Base-by-base conservation (phyloP, 2,329 filamentous ascomycete genomes). In the Penicillium griseofulvum region DNA sequence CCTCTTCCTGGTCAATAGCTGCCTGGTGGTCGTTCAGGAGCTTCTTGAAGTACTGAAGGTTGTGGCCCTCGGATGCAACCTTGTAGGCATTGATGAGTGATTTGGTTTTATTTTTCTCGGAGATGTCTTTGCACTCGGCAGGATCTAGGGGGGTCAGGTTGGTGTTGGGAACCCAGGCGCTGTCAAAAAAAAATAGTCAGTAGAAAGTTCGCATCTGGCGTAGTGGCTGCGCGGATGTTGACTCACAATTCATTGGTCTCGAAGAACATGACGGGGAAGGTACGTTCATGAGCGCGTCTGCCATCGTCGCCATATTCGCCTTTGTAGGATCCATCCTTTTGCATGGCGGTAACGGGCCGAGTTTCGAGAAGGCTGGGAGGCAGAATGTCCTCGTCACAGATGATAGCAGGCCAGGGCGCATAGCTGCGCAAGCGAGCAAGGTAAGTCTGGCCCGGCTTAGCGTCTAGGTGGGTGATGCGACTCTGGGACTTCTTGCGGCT, bases 181-280 rank as follows among this genome's bases (percentile, higher is more conserved):
- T 99, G 65, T 55, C 34, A 45, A 41, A 45, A 45, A 41, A 45
- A 26, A 34, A 33, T 26, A 37, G 17, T 38, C 28, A 47, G 39
- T 31, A 41, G 16, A 45, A 31, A 53, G 58, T 54, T 42, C 4
- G 58, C 36, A 42, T 46, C 39, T 29, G 49, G 17, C 19, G 24
- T 38, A 11, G 8, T 24, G 59, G 37, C 42, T 37, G 41, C 24
- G 47, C 26, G 29, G 44, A 42, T 19, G 19, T 33, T 10, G 11
- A 85, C 93, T 85, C 78, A 99, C 94, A 99, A 97, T 81, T 97
- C 93, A 68, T 97, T 97, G 36, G 92, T 96, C 61, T 85, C 81
- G 48, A 97, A 79, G 72, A 96, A 97, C 93, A 97, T 97, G 69
- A 97, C 87, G 5, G 93, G 90, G 71, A 91, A 97, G 29, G 89